Conservation (phyloP, 2,329 filamentous ascomycete species). For the Blastomyces gilchristii region DNA sequence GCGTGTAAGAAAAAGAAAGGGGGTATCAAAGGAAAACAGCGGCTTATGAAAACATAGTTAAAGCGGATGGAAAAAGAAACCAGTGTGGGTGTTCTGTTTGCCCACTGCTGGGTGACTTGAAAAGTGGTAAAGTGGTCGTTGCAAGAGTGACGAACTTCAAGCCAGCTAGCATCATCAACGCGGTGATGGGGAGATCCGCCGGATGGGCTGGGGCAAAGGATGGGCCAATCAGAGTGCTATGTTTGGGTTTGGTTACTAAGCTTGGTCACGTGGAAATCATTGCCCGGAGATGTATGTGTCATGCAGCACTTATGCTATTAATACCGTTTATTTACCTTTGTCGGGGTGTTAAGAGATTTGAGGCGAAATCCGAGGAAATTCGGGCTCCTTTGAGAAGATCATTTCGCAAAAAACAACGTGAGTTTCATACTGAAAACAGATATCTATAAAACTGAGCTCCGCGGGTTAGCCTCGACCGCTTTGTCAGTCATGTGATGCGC, state of each 20-base stretch:
- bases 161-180: constrained; percentile 7
- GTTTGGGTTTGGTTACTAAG: not conserved
- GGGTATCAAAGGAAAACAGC: constrained; percentile 5
- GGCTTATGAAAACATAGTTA: constrained; percentile 18
- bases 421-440: not conserved
- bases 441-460: not conserved
- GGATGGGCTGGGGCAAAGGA: not conserved
- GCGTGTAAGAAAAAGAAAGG: constrained; percentile 18
- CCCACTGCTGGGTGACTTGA: not conserved
- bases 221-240: not conserved
- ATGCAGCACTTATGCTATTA: not conserved
- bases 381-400: not conserved
- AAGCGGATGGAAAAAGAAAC: not conserved
- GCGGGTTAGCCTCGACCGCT: not conserved
- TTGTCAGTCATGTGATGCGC: not conserved
- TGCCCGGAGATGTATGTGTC: too few species aligned
- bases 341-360: not conserved
- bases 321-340: not conserved
- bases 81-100: not conserved
- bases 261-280: not conserved
- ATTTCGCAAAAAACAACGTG: not conserved
- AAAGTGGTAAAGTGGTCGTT: not conserved
- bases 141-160: not conserved
- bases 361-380: not conserved
- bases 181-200: not conserved